Evolutionary conservation across 2,329 filamentous ascomycete species (phyloP), one percentile per base, ranked within the genome.

Genomic region (Phialophora verrucosa): DNA sequence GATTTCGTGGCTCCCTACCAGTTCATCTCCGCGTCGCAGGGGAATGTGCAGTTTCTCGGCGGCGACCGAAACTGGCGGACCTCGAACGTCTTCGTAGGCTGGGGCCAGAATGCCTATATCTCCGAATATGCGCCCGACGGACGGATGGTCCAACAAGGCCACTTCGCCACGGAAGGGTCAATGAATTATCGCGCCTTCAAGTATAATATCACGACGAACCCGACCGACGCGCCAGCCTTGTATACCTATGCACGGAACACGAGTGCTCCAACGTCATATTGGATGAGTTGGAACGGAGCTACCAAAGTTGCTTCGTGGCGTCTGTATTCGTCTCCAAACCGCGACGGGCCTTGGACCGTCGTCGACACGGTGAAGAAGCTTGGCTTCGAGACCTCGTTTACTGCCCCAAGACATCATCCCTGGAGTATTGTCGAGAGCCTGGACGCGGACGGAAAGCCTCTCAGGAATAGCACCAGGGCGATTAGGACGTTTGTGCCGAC

Each of bases 231-330:
- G 3, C 69, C 69, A 3, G 69, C 69, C 12, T 38, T 70, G 38
- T 68, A 67, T 25, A 67, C 69, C 17, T 68, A 64, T 31, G 66
- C 64, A 29, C 64, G 59, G 25, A 68, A 66, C 20, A 63, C 50
- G 6, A 63, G 59, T 47, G 64, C 69, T 2, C 56, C 58, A 14
- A 72, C 67, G n/a, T 68, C 74, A 29, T 75, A 75, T 63, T 73
- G 76, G 49, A 75, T 78, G 51, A 77, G 75, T 63, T 84, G 82
- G 82, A 84, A 84, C 68, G 82, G 82, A 11, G 82, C 81, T 0
- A 84, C 82, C 1, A 80, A 83, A 59, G 76, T 83, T 17, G 66
- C 67, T 14, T 75, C 71, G 12, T 84, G 77, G 77, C 73, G 73
- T 5, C 73, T 79, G 63, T 78, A 75, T 66, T 73, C 63, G n/a